Evolutionary conservation across 2,329 filamentous ascomycete species (phyloP).

Genomic region (Emmonsiellopsis sp.): DNA sequence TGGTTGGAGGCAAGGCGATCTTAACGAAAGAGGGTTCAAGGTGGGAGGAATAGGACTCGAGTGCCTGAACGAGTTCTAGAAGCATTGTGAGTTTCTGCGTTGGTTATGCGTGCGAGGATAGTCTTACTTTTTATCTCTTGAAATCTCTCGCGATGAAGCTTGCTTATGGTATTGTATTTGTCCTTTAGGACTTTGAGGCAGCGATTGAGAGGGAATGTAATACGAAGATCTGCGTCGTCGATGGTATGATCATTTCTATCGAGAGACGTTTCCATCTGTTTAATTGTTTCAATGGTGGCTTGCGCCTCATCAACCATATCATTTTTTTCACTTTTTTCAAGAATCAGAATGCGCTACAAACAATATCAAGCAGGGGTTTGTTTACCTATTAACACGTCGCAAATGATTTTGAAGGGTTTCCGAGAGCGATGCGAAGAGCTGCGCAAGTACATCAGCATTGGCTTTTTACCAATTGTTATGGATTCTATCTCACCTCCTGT

Average conservation of each 20-base stretch:
- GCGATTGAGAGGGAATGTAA: conserved; percentile 73
- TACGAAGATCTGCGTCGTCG: conserved; percentile 52
- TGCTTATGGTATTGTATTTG: conserved; percentile 70
- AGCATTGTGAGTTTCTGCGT: conserved; percentile 15
- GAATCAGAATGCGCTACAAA: conserved; percentile 7
- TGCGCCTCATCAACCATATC: conserved; percentile 83
- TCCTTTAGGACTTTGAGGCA: conserved; percentile 77
- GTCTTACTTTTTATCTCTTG: conserved; percentile 86
- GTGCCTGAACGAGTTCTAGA: conserved; percentile 78
- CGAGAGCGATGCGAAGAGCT: conserved; percentile 88
- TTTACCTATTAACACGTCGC: conserved; percentile 62
- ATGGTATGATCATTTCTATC: conserved; percentile 60
- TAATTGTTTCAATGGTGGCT: conserved; percentile 72
- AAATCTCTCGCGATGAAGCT: conserved; percentile 80
- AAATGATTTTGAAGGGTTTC: conserved; percentile 88
- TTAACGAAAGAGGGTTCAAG: conserved; percentile 82
- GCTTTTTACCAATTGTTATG: neutral
- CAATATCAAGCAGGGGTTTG: conserved; percentile 5
- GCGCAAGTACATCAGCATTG: neutral
- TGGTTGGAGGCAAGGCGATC: conserved; percentile 74
- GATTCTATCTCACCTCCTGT: conserved; percentile 58
- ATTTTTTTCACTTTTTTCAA: conserved; percentile 62
- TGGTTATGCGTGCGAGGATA: neutral
- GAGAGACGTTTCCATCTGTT: conserved; percentile 86
- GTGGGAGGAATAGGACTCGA: conserved; percentile 93